phyloP scores from a whole-genome alignment of 805 yeast genomes.

The Candida piceae region DNA sequence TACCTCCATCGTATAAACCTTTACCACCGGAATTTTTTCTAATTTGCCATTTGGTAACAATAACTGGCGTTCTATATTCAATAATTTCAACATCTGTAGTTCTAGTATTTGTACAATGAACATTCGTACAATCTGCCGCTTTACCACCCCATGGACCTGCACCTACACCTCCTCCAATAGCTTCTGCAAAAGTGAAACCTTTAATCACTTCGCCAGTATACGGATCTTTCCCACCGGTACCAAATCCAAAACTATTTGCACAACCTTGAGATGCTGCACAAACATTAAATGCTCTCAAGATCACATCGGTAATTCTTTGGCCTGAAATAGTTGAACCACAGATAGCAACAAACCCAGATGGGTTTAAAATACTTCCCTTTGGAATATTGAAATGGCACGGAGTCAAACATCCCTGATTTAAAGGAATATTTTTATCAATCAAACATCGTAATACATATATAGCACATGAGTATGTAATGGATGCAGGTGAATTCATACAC shows the following conservation, averaged over 20 bases:
- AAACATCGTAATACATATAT: constrained; percentile 48
- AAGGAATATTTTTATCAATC: constrained; percentile 47
- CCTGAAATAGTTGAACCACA: constrained; percentile 53
- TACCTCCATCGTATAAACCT: constrained; percentile 43
- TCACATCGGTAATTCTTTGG: constrained; percentile 50
- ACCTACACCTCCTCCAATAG: constrained; percentile 52
- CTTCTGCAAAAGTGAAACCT: constrained; percentile 50
- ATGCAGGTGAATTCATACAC: constrained; percentile 50
- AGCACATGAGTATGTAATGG: constrained; percentile 49
- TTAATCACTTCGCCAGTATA: constrained; percentile 35
- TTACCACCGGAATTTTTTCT: constrained; percentile 44
- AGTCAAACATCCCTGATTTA: constrained; percentile 49
- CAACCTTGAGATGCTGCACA: constrained; percentile 58
- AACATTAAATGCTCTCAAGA: constrained; percentile 49
- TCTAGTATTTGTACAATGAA: constrained; percentile 50
- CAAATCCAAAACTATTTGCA: constrained; percentile 54
- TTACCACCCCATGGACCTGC: constrained; percentile 41
- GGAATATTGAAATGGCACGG: constrained; percentile 36
- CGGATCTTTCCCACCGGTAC: constrained; percentile 39
- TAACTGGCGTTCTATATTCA: constrained; percentile 47
- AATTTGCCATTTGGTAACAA: constrained; percentile 40
- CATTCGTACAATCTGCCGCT: constrained; percentile 45
- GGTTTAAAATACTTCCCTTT: constrained; percentile 29
- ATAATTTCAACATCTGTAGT: constrained; percentile 52
- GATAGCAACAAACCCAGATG: constrained; percentile 47